Base-by-base conservation (phyloP, 371 early-diverging fungal species). In the Mucor saturninus region DNA sequence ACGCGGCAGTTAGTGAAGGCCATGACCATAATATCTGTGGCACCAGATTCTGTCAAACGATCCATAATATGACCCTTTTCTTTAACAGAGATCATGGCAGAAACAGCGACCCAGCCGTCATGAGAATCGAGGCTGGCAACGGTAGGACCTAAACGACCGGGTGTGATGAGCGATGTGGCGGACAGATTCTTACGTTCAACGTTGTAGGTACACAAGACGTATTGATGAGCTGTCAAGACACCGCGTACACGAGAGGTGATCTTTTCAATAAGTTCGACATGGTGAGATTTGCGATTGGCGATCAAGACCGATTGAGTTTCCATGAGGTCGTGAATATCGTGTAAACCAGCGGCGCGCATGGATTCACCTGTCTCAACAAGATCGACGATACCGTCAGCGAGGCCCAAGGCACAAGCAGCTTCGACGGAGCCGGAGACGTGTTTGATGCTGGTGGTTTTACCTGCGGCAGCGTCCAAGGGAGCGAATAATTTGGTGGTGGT, bases 291-390 rank as follows among this genome's bases (percentile, higher is more conserved):
- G 42, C 84, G 77, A 73, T 91, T 90, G 71, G 89, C 83, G 61
- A 98, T 89, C 61, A 97, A 80, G 14, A 96, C 94, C 5, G 97
- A 92, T 73, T 98, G 89, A 5, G 96, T 91, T 2, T 81, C 77
- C 65, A 94, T 66, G 14, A 98, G 71, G 9, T 93, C 93, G 53
- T 85, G 86, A 51, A 96, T 91, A 49, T 90, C 90, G 69, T 92
- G 91, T 37, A 98, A 88, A 11, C 95, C 95, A 15, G 98, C 98
- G n/a, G 97, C 98, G 60, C 93, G 89, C 98, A 98, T 98, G 4
- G 98, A 97, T 70, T 98, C 98, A 64, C 98, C 98, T 14, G 95
- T 94, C 78, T 98, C 98, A 46, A 91, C 87, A 35, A 66, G 65
- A 59, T 56, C 54, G 11, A 61, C 54, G 67, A 98, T 95, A 15